phyloP scores from a whole-genome alignment of 1,139 yeast genomes.

The Blastobotrys illinoisensis region DNA sequence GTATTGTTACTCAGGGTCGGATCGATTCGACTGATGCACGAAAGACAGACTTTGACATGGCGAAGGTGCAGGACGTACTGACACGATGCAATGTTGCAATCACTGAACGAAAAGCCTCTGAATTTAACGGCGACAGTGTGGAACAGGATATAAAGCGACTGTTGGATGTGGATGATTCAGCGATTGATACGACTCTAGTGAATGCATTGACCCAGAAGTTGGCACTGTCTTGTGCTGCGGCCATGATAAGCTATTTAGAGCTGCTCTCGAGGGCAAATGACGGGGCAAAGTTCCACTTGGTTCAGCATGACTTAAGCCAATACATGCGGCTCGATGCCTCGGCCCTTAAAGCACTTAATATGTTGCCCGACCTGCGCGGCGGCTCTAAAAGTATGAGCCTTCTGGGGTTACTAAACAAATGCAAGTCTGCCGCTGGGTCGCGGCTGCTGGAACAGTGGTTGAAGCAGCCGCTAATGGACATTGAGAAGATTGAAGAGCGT shows the following conservation, averaged over 20 bases:
- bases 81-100: slow-evolving; percentile 73
- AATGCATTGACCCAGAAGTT: slow-evolving; percentile 47
- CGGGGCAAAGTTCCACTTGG: slow-evolving; percentile 48
- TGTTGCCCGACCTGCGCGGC: slow-evolving; percentile 61
- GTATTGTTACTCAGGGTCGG: slow-evolving; percentile 49
- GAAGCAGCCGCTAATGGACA: slow-evolving; percentile 81
- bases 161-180: slow-evolving; percentile 45
- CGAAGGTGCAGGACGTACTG: slow-evolving; percentile 44
- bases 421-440: slow-evolving; percentile 82
- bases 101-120: slow-evolving; percentile 52
- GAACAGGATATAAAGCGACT: slow-evolving; percentile 70
- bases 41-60: slow-evolving; percentile 37
- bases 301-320: slow-evolving; percentile 63
- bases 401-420: slow-evolving; percentile 77
- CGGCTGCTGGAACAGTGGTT: slow-evolving; percentile 88
- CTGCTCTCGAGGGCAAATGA: slow-evolving; percentile 51
- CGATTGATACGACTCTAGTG: slow-evolving; percentile 46
- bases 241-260: slow-evolving; percentile 59
- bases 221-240: slow-evolving; percentile 52
- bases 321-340: slow-evolving; percentile 89
- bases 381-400: slow-evolving; percentile 55
- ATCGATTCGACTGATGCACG: slow-evolving; percentile 24
- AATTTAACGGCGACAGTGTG: slow-evolving; percentile 55
- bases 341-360: slow-evolving; percentile 79
- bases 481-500: slow-evolving; percentile 54